Percentiles rank a stretch among this genome's conserved stretches.
Evolutionary conservation across 371 early-diverging fungal species (phyloP).

Genomic region (Mucor velutinosus): DNA sequence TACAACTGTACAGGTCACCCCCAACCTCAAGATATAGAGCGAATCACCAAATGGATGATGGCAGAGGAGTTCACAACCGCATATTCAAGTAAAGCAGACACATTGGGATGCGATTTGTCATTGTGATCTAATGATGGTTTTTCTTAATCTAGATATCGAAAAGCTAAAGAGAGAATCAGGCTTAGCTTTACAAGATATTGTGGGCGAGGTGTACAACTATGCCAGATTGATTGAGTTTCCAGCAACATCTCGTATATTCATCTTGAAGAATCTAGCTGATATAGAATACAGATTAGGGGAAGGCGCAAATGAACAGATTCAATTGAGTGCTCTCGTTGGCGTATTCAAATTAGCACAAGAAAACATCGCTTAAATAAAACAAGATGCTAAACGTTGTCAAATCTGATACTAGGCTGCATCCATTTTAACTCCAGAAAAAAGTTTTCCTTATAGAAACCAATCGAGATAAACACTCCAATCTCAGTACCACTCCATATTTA

Average conservation of each 20-base stretch:
- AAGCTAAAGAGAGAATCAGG: conserved; percentile 82
- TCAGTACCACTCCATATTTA: too few species aligned
- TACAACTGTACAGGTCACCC: conserved; percentile 94
- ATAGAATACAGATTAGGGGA: conserved; percentile 85
- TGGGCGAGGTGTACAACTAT: conserved; percentile 72
- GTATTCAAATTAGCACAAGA: conserved; percentile 76
- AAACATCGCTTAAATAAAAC: conserved; percentile 24
- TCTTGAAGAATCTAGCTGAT: conserved; percentile 82
- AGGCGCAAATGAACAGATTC: conserved; percentile 84
- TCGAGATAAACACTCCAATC: too few species aligned
- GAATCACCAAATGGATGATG: conserved; percentile 79
- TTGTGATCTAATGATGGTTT: neutral
- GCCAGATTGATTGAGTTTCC: conserved; percentile 72
- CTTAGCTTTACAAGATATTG: conserved; percentile 87
- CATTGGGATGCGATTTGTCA: neutral
- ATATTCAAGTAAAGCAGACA: conserved; percentile 62
- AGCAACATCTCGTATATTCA: conserved; percentile 56
- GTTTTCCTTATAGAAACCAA: too few species aligned
- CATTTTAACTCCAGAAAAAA: too few species aligned
- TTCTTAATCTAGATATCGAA: conserved; percentile 57
- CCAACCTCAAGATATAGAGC: conserved; percentile 82
- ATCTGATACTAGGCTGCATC: neutral
- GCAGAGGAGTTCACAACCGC: conserved; percentile 80
- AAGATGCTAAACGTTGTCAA: neutral
- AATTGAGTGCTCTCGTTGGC: conserved; percentile 81